Conservation (phyloP, 2,329 filamentous ascomycete genomes). For the Fusarium sp. region DNA sequence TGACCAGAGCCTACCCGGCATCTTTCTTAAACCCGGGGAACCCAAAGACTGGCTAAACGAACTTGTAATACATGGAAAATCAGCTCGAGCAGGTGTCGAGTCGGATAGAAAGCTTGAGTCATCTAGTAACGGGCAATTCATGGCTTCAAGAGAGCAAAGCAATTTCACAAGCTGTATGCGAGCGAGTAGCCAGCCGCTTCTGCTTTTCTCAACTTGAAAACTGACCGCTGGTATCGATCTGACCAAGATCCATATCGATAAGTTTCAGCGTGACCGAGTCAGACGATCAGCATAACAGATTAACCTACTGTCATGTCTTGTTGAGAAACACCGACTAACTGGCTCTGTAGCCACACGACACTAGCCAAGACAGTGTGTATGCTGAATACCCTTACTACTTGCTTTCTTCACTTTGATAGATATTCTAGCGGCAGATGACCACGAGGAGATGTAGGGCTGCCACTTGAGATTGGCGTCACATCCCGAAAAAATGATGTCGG, state of each 20-base stretch:
- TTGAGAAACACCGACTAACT: conserved; percentile 4
- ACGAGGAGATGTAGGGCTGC: neutral
- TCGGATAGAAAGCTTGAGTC: neutral
- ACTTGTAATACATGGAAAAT: neutral
- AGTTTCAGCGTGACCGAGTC: conserved; percentile 29
- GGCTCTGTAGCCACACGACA: conserved; percentile 25
- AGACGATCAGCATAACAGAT: conserved; percentile 23
- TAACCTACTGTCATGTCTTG: conserved; percentile 27
- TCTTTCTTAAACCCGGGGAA: neutral
- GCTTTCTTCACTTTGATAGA: conserved; percentile 8
- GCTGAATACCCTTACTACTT: neutral
- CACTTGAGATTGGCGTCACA: conserved; percentile 15
- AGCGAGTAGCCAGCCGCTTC: neutral
- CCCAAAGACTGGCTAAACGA: neutral
- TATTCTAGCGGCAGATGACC: conserved; percentile 28
- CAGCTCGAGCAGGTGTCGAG: no score
- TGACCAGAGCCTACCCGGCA: no score
- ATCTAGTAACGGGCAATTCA: neutral
- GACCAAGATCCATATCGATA: conserved; percentile 1
- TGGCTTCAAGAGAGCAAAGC: neutral
- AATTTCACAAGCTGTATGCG: neutral
- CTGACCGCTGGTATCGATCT: conserved; percentile 1
- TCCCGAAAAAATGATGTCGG: conserved; percentile 9
- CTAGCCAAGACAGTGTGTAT: neutral
- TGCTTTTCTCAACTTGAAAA: neutral